A percentile compares a stretch with the other conserved stretches of the same genome.
phyloP scores from a whole-genome alignment of 2,329 filamentous ascomycete genomes.

The Lasiodiplodia hormozganensis region DNA sequence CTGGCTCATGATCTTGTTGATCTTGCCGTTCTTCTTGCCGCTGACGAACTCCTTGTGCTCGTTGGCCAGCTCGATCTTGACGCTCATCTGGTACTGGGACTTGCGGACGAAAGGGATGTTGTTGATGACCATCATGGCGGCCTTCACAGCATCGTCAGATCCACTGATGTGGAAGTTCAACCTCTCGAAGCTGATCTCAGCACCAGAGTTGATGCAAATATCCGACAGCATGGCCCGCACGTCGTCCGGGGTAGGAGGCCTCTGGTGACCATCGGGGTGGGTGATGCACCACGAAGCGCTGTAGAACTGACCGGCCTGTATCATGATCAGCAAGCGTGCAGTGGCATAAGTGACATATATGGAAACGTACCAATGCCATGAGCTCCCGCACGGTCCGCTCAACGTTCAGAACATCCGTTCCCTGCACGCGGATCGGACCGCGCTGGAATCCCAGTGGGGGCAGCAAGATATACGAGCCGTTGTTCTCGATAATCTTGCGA shows the following conservation, averaged over 20 bases:
- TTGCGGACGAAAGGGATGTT: slow-evolving; percentile 88
- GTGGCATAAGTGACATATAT: slow-evolving; percentile 25
- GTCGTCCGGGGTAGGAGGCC: slow-evolving; percentile 68
- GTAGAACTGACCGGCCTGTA: slow-evolving; percentile 92
- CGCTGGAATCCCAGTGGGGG: slow-evolving; percentile 86
- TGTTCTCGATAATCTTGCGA: slow-evolving; percentile 95
- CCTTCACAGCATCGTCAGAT: slow-evolving; percentile 94
- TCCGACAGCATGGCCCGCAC: slow-evolving; percentile 91
- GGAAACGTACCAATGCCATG: slow-evolving; percentile 79
- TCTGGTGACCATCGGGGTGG: slow-evolving; percentile 72
- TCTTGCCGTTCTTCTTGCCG: slow-evolving; percentile 99
- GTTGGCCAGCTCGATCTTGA: slow-evolving; percentile 98
- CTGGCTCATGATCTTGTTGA: slow-evolving; percentile 99
- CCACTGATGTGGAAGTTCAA: slow-evolving; percentile 92
- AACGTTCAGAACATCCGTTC: slow-evolving; percentile 89
- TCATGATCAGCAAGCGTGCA: slow-evolving; percentile 34
- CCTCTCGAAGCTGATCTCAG: slow-evolving; percentile 93
- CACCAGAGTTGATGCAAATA: slow-evolving; percentile 94
- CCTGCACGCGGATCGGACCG: slow-evolving; percentile 86
- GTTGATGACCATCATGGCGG: slow-evolving; percentile 91
- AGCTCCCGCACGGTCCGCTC: slow-evolving; percentile 95
- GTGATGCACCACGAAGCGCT: slow-evolving; percentile 96
- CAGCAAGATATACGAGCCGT: slow-evolving; percentile 93
- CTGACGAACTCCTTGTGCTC: slow-evolving; percentile 99
- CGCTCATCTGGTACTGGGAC: slow-evolving; percentile 88